Conservation (phyloP, 2,329 filamentous ascomycete species). For the Albophoma yamanashiensis region DNA sequence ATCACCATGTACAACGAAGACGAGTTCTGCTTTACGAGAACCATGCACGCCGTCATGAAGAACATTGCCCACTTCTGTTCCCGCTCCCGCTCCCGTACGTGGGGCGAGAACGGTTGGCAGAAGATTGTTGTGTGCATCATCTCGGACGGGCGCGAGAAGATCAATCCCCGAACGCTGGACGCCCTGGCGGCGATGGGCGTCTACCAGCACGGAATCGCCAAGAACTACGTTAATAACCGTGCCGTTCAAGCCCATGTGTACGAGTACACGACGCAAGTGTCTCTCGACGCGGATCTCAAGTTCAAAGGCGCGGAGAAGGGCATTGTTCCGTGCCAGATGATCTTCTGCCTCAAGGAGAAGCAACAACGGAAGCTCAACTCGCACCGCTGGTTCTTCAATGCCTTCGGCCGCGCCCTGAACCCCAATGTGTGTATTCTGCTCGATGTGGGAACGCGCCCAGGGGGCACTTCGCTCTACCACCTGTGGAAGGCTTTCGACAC, state of each 20-base stretch:
- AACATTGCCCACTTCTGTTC: conserved; percentile 97
- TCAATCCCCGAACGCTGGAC: conserved; percentile 87
- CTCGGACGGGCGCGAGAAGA: conserved; percentile 80
- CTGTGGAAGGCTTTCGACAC: conserved; percentile 98
- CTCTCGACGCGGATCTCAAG: conserved; percentile 86
- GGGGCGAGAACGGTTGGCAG: conserved; percentile 96
- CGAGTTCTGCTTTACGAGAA: conserved; percentile 90
- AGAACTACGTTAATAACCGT: conserved; percentile 94
- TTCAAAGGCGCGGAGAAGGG: conserved; percentile 99
- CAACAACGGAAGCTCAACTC: conserved; percentile 98
- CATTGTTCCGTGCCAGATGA: conserved; percentile 94
- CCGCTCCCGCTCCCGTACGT: conserved; percentile 82
- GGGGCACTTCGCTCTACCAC: conserved; percentile 85
- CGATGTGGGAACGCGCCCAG: conserved; percentile 90
- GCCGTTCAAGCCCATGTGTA: conserved; percentile 96
- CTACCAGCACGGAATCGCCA: conserved; percentile 96
- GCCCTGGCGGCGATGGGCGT: conserved; percentile 93
- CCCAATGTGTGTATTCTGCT: conserved; percentile 96
- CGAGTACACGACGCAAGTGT: conserved; percentile 98
- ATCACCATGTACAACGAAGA: conserved; percentile 99
- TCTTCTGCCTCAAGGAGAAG: conserved; percentile 97
- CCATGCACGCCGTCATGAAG: conserved; percentile 98
- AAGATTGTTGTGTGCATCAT: conserved; percentile 98
- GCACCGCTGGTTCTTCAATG: conserved; percentile 99
- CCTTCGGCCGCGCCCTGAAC: conserved; percentile 83